Base-by-base conservation (phyloP, 2,329 filamentous ascomycete species). In the Aspergillus quadrilineatus region DNA sequence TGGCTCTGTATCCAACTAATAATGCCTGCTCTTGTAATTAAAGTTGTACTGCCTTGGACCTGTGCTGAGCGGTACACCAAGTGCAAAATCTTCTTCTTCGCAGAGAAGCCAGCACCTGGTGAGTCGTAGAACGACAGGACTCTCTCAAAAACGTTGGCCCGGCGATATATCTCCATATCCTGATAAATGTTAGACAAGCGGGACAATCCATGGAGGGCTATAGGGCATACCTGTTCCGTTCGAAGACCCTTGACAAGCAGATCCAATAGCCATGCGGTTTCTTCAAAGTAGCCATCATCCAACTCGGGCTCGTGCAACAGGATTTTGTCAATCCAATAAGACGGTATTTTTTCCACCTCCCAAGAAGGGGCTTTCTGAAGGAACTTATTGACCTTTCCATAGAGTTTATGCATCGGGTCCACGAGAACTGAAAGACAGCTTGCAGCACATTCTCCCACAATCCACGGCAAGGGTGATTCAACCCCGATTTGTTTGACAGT, bases 361-460 rank as follows among this genome's bases (percentile, higher is more conserved):
- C 93, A 97, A 26, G 80, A 73, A 0, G 93, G 92, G 0, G 86
- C 84, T 50, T 86, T 86, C 22, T 90, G 90, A 36, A 97, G 82
- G 71, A 92, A 97, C 5, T 82, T 80, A 76, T 96, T 96, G 73
- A 94, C 78, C 70, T 96, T 96, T 56, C 86, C 84, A 70, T 96
- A 97, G 37, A 97, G 82, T 58, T 84, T 85, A 68, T 96, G 90
- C 14, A 91, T 80, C 0, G 93, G 93, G 59, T 90, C 87, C 22
- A 81, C 82, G 45, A 96, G 76, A 14, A 96, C 85, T 1, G 82
- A 77, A 6, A 96, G 79, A 1, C 87, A 85, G 61, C 85, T 85
- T 46, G 83, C 81, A 6, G 90, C 87, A 65, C 96, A 94, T 9
- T 88, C 84, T n/a, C 86, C 83, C 5, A 90, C 85, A 10, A 90